These are phyloP conservation scores for Talaromyces sp. DNA, from an alignment of 2,329 filamentous ascomycete genomes.

Conservation along the genomic window DNA sequence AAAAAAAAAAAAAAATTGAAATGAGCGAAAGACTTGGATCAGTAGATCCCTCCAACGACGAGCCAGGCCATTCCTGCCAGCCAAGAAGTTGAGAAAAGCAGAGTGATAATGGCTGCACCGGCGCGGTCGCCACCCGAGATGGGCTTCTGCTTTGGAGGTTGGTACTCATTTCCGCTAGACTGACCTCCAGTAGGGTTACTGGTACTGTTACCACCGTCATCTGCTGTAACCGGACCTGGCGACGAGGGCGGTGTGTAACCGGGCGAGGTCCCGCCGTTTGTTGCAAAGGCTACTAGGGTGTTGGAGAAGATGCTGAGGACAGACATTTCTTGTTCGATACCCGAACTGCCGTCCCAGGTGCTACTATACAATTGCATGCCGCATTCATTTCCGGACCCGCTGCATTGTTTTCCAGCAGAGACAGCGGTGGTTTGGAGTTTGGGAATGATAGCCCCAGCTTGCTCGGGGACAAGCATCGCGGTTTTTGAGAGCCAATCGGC, in stretches of 20 bases:
- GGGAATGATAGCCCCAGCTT: slow-evolving; percentile 46
- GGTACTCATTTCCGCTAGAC: slow-evolving; percentile 2
- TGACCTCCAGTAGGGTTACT: slow-evolving; percentile 41
- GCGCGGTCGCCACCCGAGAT: slow-evolving; percentile 13
- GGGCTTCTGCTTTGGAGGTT: not conserved
- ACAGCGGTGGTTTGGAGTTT: slow-evolving; percentile 50
- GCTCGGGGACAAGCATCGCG: slow-evolving; percentile 55
- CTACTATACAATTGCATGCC: slow-evolving; percentile 38
- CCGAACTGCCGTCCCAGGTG: slow-evolving; percentile 31
- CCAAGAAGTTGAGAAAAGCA: slow-evolving; percentile 12
- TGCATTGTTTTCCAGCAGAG: slow-evolving; percentile 52
- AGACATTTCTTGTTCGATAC: slow-evolving; percentile 39
- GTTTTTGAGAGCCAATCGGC: slow-evolving; percentile 56
- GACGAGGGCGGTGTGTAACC: slow-evolving; percentile 5
- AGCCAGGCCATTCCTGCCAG: slow-evolving; percentile 15
- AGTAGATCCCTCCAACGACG: slow-evolving; percentile 11
- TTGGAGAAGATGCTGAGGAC: slow-evolving; percentile 33
- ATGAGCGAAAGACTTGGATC: not conserved
- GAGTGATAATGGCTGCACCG: slow-evolving; percentile 14
- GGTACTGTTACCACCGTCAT: slow-evolving; percentile 55
- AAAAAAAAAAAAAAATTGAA: not conserved
- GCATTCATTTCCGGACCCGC: slow-evolving; percentile 52
- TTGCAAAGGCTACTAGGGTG: slow-evolving; percentile 21
- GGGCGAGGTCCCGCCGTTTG: not conserved
- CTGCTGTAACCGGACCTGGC: slow-evolving; percentile 39